Percentiles rank a stretch among this genome's conserved stretches.
Evolutionary conservation across 2,329 filamentous ascomycete genomes (phyloP).

Genomic region (Penicillium sumatraense): DNA sequence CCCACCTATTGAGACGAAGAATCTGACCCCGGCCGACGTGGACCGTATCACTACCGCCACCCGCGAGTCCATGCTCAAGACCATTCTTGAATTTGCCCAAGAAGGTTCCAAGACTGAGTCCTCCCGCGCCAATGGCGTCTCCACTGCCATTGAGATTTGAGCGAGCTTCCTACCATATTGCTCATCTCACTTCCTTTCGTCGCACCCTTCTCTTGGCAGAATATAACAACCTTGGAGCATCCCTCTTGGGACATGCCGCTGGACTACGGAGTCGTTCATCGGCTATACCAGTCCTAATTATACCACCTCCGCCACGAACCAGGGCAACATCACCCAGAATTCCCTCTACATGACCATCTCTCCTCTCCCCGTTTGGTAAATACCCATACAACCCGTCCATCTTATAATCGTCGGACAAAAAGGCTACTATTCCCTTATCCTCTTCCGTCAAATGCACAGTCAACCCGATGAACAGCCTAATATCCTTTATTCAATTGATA

Average conservation of each 20-base stretch:
- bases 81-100: constrained; percentile 49
- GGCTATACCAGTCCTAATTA: too few species aligned
- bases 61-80: constrained; percentile 75
- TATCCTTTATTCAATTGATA: too few species aligned
- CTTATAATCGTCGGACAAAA: too few species aligned
- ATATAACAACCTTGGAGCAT: not conserved
- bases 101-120: constrained; percentile 24
- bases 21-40: constrained; percentile 75
- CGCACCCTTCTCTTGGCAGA: not conserved
- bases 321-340: too few species aligned
- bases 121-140: constrained; percentile 28
- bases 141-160: constrained; percentile 44
- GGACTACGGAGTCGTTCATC: too few species aligned
- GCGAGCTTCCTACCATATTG: not conserved
- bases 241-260: not conserved
- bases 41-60: constrained; percentile 71
- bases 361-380: too few species aligned
- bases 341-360: too few species aligned
- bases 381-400: too few species aligned
- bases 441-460: not conserved
- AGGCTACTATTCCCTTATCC: too few species aligned
- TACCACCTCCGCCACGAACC: too few species aligned
- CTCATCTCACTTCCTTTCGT: not conserved
- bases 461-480: not conserved
- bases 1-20: constrained; percentile 76